Evolutionary conservation across 257 asterid genomes (phyloP).

Genomic region (Solanum pennellii): DNA sequence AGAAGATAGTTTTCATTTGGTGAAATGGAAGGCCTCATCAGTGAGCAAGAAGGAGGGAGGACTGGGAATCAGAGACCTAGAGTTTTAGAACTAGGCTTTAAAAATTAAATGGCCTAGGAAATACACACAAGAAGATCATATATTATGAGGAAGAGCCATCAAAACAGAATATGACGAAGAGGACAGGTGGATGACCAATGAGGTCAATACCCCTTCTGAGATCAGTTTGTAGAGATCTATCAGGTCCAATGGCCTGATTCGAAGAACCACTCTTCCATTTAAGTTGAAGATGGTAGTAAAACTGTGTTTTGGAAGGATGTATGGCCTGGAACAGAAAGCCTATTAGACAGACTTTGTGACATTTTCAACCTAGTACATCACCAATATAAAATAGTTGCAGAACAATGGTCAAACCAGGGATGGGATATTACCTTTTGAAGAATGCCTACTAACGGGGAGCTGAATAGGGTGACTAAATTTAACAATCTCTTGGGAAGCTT

Average conservation of each 20-base stretch:
- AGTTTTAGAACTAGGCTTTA: neutral
- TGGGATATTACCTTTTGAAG: neutral
- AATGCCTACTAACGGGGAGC: neutral
- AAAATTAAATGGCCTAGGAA: neutral
- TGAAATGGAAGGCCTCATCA: neutral
- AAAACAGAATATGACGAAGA: neutral
- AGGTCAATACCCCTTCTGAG: neutral
- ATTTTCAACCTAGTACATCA: neutral
- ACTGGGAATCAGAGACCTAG: neutral
- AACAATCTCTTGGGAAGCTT: neutral
- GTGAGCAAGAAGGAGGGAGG: neutral
- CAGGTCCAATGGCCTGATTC: neutral
- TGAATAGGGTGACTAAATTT: neutral
- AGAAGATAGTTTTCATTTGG: neutral
- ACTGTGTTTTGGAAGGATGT: neutral
- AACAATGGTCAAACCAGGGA: neutral
- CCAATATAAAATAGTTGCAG: neutral
- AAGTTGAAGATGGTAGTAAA: neutral
- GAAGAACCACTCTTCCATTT: neutral
- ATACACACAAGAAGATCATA: neutral
- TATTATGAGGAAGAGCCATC: neutral
- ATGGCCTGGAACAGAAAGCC: neutral
- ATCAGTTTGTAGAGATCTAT: neutral
- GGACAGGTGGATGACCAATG: neutral
- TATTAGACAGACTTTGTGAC: neutral